Percentiles rank a stretch among this genome's conserved stretches.
Evolutionary conservation across 2,329 filamentous ascomycete genomes (phyloP).

Genomic region (Rutstroemia sp.): DNA sequence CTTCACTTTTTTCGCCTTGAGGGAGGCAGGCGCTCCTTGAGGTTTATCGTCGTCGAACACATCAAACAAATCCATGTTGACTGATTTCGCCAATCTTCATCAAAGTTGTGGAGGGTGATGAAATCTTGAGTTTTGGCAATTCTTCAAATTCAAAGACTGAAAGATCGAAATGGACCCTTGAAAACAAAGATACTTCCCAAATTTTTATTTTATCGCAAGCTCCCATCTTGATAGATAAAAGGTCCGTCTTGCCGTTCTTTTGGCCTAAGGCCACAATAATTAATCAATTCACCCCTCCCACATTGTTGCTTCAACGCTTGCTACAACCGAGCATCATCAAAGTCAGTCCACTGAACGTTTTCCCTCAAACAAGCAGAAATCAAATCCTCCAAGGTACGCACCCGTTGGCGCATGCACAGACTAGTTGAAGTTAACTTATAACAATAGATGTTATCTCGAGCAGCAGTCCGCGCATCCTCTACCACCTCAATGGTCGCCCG

Average conservation of each 20-base stretch:
- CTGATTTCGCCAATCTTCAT: background rate
- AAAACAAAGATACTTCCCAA: slow-evolving; percentile 6
- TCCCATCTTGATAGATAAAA: background rate
- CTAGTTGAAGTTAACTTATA: slow-evolving; percentile 11
- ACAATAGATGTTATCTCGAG: slow-evolving; percentile 73
- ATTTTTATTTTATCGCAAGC: background rate
- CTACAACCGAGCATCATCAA: slow-evolving; percentile 13
- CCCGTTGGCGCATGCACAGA: background rate
- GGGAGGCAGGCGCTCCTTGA: slow-evolving; percentile 33
- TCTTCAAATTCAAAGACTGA: background rate
- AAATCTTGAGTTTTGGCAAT: background rate
- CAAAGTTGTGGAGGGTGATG: background rate
- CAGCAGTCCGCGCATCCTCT: slow-evolving; percentile 51
- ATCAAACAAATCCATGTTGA: slow-evolving; percentile 68
- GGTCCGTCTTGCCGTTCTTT: background rate
- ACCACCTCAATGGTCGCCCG: slow-evolving; percentile 66
- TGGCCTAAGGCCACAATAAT: background rate
- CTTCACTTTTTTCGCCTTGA: slow-evolving; percentile 31
- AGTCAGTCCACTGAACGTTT: slow-evolving; percentile 16
- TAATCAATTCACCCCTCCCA: slow-evolving; percentile 2
- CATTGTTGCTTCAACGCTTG: slow-evolving; percentile 1
- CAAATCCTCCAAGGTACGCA: slow-evolving; percentile 10
- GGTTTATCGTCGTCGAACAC: slow-evolving; percentile 70
- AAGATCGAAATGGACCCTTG: background rate
- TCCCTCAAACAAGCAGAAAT: slow-evolving; percentile 11